Base-by-base conservation (phyloP, 306 rosid species). In the Nissolia schottii region DNA sequence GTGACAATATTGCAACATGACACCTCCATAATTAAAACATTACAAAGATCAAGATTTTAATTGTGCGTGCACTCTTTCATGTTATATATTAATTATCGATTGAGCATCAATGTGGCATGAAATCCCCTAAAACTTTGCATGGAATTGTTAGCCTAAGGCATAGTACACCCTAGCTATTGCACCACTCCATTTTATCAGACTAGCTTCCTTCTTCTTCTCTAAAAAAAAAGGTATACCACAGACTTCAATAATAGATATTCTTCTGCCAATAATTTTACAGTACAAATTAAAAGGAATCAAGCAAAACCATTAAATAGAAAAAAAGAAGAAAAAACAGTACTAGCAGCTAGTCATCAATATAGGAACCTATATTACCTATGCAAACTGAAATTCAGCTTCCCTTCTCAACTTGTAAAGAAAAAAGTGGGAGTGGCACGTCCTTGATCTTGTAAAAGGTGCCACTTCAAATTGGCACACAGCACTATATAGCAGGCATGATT, bases 251-350 rank as follows among this genome's bases (percentile, higher is more conserved):
- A 49, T 55, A 46, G 27, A 82, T 74, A 82, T 57, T 56, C 74
- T 57, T 56, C 74, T 68, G n/a, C 49, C 83, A 70, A 64, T 70
- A 70, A 64, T 70, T 67, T 74, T 79, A 75, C 75, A 74, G 73
- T 69, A 78, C 73, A 70, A 74, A n/a, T n/a, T n/a, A 79, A 78
- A 83, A 27, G 18, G 40, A 63, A 75, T 63, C 75, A 70, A 68
- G 45, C 37, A 34, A 66, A 66, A 59, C 29, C 73, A 75, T 64
- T 57, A 75, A 74, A 62, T 27, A 58, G 31, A 40, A 64, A 67
- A 59, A n/a, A n/a, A n/a, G n/a, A n/a, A n/a, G n/a, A 45, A 45
- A n/a, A 6, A 34, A 34, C 40, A n/a, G 20, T 16, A 45, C 8
- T 45, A 45, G 51, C 18, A 11, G 11, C 18, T n/a, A 79, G 20